These are phyloP conservation scores for Huntiella moniliformis DNA, from an alignment of 2,329 filamentous ascomycete genomes.

Conservation along the genomic window DNA sequence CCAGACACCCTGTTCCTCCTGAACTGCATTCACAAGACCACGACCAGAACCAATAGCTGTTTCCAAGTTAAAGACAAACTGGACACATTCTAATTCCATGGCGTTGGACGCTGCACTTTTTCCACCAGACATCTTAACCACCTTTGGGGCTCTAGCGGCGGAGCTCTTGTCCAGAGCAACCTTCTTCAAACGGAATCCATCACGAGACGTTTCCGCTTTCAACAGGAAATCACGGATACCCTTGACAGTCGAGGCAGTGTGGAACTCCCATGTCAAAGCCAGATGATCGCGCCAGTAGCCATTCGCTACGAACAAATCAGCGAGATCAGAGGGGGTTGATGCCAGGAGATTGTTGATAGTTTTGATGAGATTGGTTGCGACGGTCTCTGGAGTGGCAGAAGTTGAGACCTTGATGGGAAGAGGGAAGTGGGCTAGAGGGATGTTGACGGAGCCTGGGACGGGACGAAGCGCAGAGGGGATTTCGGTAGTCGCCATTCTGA, in stretches of 20 bases:
- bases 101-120: constrained; percentile 11
- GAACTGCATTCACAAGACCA: constrained; percentile 35
- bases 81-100: constrained; percentile 31
- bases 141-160: constrained; percentile 24
- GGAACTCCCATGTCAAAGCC: constrained; percentile 36
- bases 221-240: constrained; percentile 24
- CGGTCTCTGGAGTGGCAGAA: constrained; percentile 18
- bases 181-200: constrained; percentile 24
- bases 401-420: neutral
- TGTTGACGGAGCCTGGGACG: constrained; percentile 35
- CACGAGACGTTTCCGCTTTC: constrained; percentile 16
- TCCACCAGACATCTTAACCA: constrained; percentile 27
- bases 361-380: constrained; percentile 21
- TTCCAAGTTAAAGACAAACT: constrained; percentile 35
- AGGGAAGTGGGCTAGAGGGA: constrained; percentile 25
- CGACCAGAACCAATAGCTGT: constrained; percentile 34
- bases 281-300: constrained; percentile 42
- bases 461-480: constrained; percentile 17
- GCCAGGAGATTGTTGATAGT: constrained; percentile 24
- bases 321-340: constrained; percentile 19
- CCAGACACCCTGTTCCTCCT: constrained; percentile 27
- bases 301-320: constrained; percentile 23
- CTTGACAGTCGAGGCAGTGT: constrained; percentile 26
- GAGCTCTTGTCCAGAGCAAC: constrained; percentile 27
- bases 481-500: neutral